Conservation (phyloP, 345 rosid genomes). For the Brassica juncea region DNA sequence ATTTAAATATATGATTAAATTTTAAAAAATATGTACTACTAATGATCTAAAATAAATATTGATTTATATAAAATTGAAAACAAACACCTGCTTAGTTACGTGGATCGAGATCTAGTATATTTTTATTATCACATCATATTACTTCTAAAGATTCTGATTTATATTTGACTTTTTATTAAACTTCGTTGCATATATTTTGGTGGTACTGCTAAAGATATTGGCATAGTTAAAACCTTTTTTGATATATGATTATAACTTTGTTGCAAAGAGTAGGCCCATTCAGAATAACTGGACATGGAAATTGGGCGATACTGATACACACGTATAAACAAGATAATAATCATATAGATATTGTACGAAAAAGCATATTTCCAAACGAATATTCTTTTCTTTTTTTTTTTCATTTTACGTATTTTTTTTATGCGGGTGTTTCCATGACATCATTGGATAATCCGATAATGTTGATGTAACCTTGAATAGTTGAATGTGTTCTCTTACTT, state of each 20-base stretch:
- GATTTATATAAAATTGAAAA: no score
- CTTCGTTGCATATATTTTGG: neutral
- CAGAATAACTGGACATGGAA: constrained; percentile 24
- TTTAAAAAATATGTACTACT: no score
- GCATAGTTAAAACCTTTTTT: no score
- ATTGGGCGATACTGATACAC: constrained; percentile 32
- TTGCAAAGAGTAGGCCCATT: constrained; percentile 20
- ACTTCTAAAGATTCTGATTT: neutral
- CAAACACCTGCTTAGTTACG: no score
- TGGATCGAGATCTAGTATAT: no score
- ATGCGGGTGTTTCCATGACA: constrained; percentile 20
- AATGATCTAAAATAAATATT: no score
- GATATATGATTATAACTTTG: constrained; percentile 1
- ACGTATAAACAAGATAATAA: constrained; percentile 37
- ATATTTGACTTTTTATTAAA: neutral
- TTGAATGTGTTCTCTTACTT: constrained; percentile 3
- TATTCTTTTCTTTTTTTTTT: constrained; percentile 19
- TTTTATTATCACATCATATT: neutral
- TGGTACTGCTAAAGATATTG: constrained; percentile 1
- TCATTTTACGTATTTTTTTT: neutral
- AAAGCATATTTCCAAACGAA: constrained; percentile 30
- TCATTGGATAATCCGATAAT: constrained; percentile 28
- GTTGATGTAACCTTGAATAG: constrained; percentile 37
- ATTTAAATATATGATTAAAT: no score
- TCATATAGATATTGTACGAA: neutral